These are phyloP conservation scores for Berkeleyomyces basicola DNA, from an alignment of 2,329 filamentous ascomycete genomes.

Conservation along the genomic window DNA sequence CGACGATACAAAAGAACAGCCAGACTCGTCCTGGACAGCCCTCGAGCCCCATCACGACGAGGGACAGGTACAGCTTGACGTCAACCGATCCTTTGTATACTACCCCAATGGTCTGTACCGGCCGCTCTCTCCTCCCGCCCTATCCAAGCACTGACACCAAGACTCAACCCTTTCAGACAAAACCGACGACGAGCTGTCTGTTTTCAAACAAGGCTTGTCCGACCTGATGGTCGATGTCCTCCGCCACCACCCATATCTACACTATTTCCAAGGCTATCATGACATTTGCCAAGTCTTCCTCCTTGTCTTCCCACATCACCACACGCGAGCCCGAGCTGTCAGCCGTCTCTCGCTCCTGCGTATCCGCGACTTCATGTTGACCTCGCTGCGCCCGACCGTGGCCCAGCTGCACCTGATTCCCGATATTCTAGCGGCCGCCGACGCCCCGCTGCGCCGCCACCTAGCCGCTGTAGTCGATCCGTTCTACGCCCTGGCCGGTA, in stretches of 20 bases:
- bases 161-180: slow-evolving; percentile 1
- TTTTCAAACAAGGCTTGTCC: slow-evolving; percentile 60
- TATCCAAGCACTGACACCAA: not conserved
- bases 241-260: slow-evolving; percentile 64
- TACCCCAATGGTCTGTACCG: slow-evolving; percentile 58
- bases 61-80: slow-evolving; percentile 79
- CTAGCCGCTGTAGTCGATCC: slow-evolving; percentile 64
- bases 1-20: slow-evolving; percentile 12
- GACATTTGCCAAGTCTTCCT: slow-evolving; percentile 95
- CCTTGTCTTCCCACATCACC: slow-evolving; percentile 54
- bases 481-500: slow-evolving; percentile 86
- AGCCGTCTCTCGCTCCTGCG: slow-evolving; percentile 74
- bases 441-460: slow-evolving; percentile 56
- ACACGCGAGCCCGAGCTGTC: slow-evolving; percentile 44
- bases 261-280: slow-evolving; percentile 97
- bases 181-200: slow-evolving; percentile 46
- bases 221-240: slow-evolving; percentile 67
- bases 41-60: slow-evolving; percentile 71
- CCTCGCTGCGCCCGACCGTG: slow-evolving; percentile 63
- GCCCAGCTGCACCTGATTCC: slow-evolving; percentile 78
- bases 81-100: slow-evolving; percentile 92
- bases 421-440: slow-evolving; percentile 56
- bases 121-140: slow-evolving; percentile 2
- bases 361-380: slow-evolving; percentile 96
- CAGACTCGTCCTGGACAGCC: slow-evolving; percentile 31